Conservation (phyloP, 2,329 filamentous ascomycete species). For the Colletotrichum tropicale region DNA sequence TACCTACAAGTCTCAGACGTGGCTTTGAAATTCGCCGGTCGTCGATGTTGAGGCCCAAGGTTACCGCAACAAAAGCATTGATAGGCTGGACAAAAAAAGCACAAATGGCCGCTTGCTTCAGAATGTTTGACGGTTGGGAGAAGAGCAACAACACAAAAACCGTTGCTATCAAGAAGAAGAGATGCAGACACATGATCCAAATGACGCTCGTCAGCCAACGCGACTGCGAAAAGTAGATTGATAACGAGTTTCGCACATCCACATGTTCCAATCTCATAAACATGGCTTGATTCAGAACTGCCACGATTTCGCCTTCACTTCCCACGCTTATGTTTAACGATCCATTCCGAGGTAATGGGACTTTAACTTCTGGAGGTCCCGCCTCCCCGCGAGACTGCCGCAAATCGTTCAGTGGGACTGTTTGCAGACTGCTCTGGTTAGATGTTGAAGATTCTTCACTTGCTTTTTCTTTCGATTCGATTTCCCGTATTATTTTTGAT, state of each 20-base stretch:
- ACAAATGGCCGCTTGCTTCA: not conserved
- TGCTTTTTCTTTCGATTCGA: not conserved
- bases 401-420: not conserved
- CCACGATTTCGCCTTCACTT: not conserved
- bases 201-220: not conserved
- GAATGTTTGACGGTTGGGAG: rapidly evolving
- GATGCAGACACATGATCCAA: not conserved
- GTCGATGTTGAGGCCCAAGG: not conserved
- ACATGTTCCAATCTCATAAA: not conserved
- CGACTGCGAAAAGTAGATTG: not conserved
- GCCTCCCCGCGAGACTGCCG: rapidly evolving
- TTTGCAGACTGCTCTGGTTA: not conserved
- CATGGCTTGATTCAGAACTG: not conserved
- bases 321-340: not conserved
- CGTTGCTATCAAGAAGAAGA: not conserved
- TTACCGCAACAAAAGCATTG: not conserved
- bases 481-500: not conserved
- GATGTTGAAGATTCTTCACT: not conserved
- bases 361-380: rapidly evolving
- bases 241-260: not conserved
- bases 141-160: not conserved
- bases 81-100: not conserved
- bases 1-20: not conserved
- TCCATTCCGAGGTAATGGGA: not conserved
- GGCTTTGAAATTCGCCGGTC: not conserved